Conservation (phyloP, 139 green algal species). For the Asterochloris sp. region DNA sequence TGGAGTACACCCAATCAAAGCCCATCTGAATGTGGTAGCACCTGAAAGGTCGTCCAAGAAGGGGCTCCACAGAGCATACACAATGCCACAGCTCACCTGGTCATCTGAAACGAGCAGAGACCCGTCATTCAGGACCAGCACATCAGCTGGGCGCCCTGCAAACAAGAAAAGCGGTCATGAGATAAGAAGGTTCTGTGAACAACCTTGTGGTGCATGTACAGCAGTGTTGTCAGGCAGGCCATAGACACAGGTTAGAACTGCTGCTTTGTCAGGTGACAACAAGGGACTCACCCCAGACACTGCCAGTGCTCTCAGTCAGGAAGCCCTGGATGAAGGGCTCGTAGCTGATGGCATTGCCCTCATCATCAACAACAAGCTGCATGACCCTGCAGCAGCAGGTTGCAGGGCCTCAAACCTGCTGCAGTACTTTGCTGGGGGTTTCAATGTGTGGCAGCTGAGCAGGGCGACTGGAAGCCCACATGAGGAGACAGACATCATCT, state of each 20-base stretch:
- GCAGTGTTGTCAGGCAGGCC: not conserved
- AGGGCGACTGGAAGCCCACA: no score
- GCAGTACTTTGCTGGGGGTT: no score
- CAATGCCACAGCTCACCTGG: not conserved
- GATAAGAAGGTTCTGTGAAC: not conserved
- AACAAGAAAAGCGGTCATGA: not conserved
- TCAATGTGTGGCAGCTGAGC: no score
- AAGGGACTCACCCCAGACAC: slow-evolving; percentile 6
- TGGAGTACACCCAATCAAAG: no score
- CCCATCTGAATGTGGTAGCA: no score
- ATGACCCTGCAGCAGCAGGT: slow-evolving; percentile 23
- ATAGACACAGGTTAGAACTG: not conserved
- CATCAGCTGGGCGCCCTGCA: slow-evolving; percentile 12
- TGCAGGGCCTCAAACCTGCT: not conserved
- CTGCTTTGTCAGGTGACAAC: not conserved
- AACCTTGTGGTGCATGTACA: not conserved
- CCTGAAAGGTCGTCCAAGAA: no score
- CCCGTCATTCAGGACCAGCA: slow-evolving; percentile 6
- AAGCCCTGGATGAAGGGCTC: not conserved
- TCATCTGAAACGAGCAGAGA: slow-evolving; percentile 12
- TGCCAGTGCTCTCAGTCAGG: not conserved
- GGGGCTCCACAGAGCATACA: no score
- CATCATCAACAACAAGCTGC: slow-evolving; percentile 1
- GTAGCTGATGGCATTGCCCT: slow-evolving; percentile 2
- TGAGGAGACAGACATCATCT: no score